Percentiles rank a stretch among this genome's conserved stretches.
Evolutionary conservation across 2,329 filamentous ascomycete genomes (phyloP).

Genomic region (Colletotrichum sojae): DNA sequence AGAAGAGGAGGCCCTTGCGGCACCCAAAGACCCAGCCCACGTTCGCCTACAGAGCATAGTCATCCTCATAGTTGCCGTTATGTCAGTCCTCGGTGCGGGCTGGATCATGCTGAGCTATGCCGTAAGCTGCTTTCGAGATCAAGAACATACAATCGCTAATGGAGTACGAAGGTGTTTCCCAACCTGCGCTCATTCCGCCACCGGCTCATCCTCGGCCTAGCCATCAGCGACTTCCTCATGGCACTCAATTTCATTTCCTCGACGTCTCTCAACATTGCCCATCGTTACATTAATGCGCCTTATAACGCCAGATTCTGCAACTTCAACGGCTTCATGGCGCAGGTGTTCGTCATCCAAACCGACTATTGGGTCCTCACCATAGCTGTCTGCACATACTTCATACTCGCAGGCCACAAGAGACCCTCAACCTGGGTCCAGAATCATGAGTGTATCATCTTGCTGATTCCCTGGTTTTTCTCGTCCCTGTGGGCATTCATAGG

Average conservation of each 20-base stretch:
- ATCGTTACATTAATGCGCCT: slow-evolving; percentile 48
- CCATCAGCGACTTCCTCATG: slow-evolving; percentile 57
- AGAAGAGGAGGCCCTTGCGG: slow-evolving; percentile 39
- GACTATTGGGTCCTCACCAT: slow-evolving; percentile 61
- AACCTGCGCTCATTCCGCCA: slow-evolving; percentile 55
- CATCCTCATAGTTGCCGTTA: slow-evolving; percentile 51
- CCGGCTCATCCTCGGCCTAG: slow-evolving; percentile 56
- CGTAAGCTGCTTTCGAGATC: slow-evolving; percentile 40
- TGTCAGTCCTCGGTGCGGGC: slow-evolving; percentile 53
- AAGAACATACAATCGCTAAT: neutral
- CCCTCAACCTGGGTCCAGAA: slow-evolving; percentile 54
- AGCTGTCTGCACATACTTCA: slow-evolving; percentile 56
- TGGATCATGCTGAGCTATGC: slow-evolving; percentile 56
- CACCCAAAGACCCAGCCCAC: slow-evolving; percentile 42
- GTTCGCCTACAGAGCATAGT: slow-evolving; percentile 46
- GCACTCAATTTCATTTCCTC: slow-evolving; percentile 57
- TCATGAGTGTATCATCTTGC: slow-evolving; percentile 51
- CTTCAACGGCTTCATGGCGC: slow-evolving; percentile 59
- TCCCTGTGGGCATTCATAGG: slow-evolving; percentile 52
- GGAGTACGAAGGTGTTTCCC: slow-evolving; percentile 51
- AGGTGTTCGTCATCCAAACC: slow-evolving; percentile 59
- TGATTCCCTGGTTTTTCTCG: slow-evolving; percentile 54
- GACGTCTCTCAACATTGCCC: slow-evolving; percentile 51
- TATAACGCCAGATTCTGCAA: slow-evolving; percentile 51
- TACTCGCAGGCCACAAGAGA: slow-evolving; percentile 54